Percentiles rank a stretch among this genome's conserved stretches.
These are phyloP conservation scores for Nicotiana noctiflora DNA, from an alignment of 257 asterid species.

Conservation along the genomic window DNA sequence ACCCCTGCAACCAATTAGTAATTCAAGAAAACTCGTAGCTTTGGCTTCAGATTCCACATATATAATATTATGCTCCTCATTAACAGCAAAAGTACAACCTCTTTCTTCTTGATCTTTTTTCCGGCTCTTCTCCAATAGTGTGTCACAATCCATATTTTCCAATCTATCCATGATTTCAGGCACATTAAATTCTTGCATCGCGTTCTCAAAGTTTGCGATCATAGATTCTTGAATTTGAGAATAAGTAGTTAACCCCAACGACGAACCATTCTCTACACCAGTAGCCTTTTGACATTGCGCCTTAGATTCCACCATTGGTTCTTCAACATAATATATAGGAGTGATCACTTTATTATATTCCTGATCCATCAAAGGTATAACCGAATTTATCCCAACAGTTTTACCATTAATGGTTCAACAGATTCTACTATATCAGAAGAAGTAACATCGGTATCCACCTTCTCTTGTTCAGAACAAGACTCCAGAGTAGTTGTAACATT, in stretches of 20 bases:
- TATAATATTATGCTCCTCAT: no score
- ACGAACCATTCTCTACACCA: no score
- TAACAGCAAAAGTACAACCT: background rate
- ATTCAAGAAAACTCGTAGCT: no score
- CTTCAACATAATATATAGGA: background rate
- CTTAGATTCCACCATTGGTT: background rate
- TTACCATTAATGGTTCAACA: background rate
- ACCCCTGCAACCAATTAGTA: no score
- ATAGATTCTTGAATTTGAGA: background rate
- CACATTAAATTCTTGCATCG: background rate
- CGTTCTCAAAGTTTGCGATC: background rate
- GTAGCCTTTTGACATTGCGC: no score
- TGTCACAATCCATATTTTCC: background rate
- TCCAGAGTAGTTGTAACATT: background rate
- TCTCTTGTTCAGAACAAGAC: background rate
- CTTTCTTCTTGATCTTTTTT: background rate
- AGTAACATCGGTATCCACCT: background rate
- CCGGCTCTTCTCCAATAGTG: background rate
- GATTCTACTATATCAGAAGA: no score
- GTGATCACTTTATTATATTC: background rate
- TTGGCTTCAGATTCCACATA: no score
- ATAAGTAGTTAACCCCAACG: background rate
- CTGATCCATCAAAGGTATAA: background rate
- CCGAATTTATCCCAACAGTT: background rate
- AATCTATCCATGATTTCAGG: background rate